Conservation (phyloP, 441 rosid genomes). For the Geranium incanum region DNA sequence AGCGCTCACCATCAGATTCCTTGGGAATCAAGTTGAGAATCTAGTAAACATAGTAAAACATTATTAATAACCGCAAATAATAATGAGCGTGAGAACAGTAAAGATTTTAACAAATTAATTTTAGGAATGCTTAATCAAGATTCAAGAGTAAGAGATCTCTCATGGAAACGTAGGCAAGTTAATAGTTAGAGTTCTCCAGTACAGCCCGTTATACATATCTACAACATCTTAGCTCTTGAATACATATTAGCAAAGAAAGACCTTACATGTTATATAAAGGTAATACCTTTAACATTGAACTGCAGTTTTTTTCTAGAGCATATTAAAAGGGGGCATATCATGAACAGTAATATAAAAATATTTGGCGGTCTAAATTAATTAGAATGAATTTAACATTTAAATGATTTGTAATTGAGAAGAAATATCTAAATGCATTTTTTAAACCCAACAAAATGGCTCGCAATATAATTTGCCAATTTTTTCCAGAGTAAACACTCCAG, state of each 20-base stretch:
- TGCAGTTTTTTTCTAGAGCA: neutral
- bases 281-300: neutral
- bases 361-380: neutral
- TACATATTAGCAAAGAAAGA: neutral
- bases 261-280: neutral
- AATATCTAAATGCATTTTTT: neutral
- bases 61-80: slow-evolving; percentile 14
- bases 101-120: neutral
- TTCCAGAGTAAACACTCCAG: neutral
- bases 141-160: neutral
- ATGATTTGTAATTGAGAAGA: neutral
- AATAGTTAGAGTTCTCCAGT: neutral
- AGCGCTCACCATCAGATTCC: slow-evolving; percentile 71
- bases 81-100: neutral
- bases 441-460: neutral
- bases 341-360: neutral
- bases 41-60: slow-evolving; percentile 32
- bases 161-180: neutral
- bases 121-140: neutral
- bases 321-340: neutral
- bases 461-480: neutral
- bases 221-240: neutral
- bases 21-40: slow-evolving; percentile 75
- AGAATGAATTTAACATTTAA: neutral
- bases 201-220: neutral